phyloP scores from a whole-genome alignment of 2,329 filamentous ascomycete species.

The Rhinocladiella mackenziei region DNA sequence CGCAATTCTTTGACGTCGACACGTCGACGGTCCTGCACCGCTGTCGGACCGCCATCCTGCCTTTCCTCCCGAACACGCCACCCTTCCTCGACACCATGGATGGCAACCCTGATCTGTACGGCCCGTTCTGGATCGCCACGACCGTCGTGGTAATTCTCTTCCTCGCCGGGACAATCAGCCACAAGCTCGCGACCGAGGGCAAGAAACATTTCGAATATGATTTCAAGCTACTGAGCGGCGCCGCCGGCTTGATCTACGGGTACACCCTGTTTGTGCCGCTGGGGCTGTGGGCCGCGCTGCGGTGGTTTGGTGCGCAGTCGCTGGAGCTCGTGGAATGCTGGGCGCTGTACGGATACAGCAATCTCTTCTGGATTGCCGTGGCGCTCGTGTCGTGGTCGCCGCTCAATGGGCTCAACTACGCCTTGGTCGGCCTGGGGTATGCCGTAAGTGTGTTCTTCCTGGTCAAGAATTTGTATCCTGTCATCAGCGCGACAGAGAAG shows the following conservation, averaged over 20 bases:
- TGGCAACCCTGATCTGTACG: constrained; percentile 94
- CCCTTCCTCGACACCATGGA: constrained; percentile 98
- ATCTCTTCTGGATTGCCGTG: constrained; percentile 95
- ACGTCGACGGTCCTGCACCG: constrained; percentile 82
- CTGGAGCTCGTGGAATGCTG: constrained; percentile 93
- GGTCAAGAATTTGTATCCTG: constrained; percentile 80
- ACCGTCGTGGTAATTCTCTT: constrained; percentile 96
- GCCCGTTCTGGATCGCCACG: constrained; percentile 97
- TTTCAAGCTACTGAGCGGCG: constrained; percentile 80
- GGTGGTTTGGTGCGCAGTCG: constrained; percentile 91
- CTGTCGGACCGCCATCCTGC: constrained; percentile 80
- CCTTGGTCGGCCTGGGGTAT: constrained; percentile 85
- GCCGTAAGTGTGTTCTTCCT: constrained; percentile 78
- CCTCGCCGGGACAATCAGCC: constrained; percentile 87
- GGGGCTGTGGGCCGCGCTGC: constrained; percentile 78
- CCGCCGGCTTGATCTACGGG: constrained; percentile 89
- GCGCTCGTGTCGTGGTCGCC: constrained; percentile 88
- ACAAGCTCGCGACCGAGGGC: constrained; percentile 64
- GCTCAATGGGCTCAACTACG: constrained; percentile 81
- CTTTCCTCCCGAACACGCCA: constrained; percentile 72
- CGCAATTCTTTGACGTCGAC: constrained; percentile 98
- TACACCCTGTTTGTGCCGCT: constrained; percentile 87
- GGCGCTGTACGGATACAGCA: constrained; percentile 92
- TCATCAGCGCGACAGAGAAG: constrained; percentile 85
- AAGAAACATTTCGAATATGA: constrained; percentile 31